Conservation (phyloP, 2,329 filamentous ascomycete species). For the Lasiodiplodia sp. region DNA sequence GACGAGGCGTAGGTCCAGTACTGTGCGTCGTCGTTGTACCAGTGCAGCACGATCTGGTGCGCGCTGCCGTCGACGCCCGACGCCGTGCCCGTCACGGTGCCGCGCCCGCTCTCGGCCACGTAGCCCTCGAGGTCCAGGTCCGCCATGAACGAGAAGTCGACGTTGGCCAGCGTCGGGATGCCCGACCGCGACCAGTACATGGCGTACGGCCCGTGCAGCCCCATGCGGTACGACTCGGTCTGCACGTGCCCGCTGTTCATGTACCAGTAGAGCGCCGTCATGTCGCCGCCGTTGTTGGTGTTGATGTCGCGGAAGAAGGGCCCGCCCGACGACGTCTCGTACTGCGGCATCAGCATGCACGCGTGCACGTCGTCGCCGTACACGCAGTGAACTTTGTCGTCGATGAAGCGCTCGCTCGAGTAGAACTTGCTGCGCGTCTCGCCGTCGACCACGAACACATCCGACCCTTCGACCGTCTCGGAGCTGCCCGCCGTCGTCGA, state of each 20-base stretch:
- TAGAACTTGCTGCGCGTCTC: conserved; percentile 75
- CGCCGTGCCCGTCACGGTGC: conserved; percentile 67
- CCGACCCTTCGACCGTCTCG: conserved; percentile 61
- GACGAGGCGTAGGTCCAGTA: conserved; percentile 70
- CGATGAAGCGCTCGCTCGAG: conserved; percentile 73
- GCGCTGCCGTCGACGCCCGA: conserved; percentile 60
- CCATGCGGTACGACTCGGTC: conserved; percentile 68
- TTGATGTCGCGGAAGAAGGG: conserved; percentile 71
- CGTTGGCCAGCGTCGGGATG: conserved; percentile 54
- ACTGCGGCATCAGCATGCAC: conserved; percentile 67
- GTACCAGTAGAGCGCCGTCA: conserved; percentile 69
- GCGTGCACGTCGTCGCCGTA: conserved; percentile 63
- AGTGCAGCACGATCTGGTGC: conserved; percentile 68
- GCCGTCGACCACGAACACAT: conserved; percentile 63
- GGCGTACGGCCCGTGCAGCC: conserved; percentile 71
- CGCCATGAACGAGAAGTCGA: conserved; percentile 66
- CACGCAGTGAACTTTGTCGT: conserved; percentile 70
- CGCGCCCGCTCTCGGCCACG: conserved; percentile 63
- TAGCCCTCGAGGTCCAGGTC: conserved; percentile 66
- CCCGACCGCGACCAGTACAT: conserved; percentile 67
- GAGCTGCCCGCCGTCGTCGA: conserved; percentile 63
- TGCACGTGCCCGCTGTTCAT: conserved; percentile 63
- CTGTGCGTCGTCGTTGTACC: conserved; percentile 62
- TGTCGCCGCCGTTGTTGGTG: conserved; percentile 67
- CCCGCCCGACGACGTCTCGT: conserved; percentile 70